Evolutionary conservation across 2,329 filamentous ascomycete genomes (phyloP).

Genomic region (Colletotrichum sublineola): DNA sequence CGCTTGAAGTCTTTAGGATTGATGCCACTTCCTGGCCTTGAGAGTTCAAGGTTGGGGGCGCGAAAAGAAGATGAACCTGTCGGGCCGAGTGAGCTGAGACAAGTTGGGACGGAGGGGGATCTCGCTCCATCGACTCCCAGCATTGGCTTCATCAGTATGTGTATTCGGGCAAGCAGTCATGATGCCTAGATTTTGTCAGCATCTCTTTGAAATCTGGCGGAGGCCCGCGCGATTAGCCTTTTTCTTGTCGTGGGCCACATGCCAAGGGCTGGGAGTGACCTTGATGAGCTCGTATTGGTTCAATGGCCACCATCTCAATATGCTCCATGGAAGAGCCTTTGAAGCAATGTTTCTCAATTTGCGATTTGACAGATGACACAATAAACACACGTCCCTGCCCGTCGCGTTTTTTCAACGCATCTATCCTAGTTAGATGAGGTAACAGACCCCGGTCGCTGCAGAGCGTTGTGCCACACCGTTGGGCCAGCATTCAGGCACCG

Average conservation of each 20-base stretch:
- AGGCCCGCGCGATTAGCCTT: too few relatives aligned
- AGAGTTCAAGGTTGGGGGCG: background rate
- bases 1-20: slow-evolving; percentile 2
- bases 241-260: too few relatives aligned
- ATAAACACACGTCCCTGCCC: too few relatives aligned
- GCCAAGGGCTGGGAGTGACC: background rate
- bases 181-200: too few relatives aligned
- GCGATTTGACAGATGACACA: background rate
- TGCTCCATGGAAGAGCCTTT: too few relatives aligned
- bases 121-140: too few relatives aligned
- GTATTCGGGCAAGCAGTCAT: too few relatives aligned
- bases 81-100: too few relatives aligned
- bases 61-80: background rate
- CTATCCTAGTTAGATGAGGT: slow-evolving; percentile 1
- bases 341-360: background rate
- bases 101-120: too few relatives aligned
- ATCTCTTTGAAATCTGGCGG: too few relatives aligned
- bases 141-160: too few relatives aligned
- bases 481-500: slow-evolving; percentile 15
- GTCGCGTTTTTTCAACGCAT: background rate
- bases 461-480: slow-evolving; percentile 6
- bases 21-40: slow-evolving; percentile 15
- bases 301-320: background rate
- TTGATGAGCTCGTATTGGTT: background rate
- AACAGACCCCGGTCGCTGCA: slow-evolving; percentile 5